These are phyloP conservation scores for Podaxis mareebaensis DNA, from an alignment of 768 basidiomycete genomes.

Conservation along the genomic window DNA sequence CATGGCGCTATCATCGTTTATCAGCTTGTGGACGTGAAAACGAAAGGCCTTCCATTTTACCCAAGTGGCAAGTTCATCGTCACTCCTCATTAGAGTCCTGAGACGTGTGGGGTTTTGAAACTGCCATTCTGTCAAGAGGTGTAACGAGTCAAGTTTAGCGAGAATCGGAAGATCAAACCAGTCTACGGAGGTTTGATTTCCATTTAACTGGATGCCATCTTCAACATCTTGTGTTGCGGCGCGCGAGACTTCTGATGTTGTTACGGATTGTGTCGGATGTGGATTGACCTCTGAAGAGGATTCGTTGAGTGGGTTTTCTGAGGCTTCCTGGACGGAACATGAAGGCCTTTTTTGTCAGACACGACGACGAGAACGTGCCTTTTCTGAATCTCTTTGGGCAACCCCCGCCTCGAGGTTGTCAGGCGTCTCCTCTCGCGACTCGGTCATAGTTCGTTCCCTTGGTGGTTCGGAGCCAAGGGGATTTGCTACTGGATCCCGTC, in stretches of 20 bases:
- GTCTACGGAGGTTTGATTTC: constrained; percentile 44
- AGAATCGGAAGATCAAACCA: constrained; percentile 76
- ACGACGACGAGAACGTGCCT: neutral
- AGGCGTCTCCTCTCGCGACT: constrained; percentile 19
- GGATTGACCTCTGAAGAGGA: neutral
- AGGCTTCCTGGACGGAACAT: constrained; percentile 1
- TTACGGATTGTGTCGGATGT: neutral
- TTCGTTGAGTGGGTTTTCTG: constrained; percentile 5
- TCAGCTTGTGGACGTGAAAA: constrained; percentile 10
- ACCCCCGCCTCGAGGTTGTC: neutral
- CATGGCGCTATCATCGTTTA: constrained; percentile 58
- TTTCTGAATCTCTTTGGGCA: constrained; percentile 10
- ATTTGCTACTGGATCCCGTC: constrained; percentile 68
- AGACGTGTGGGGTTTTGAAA: constrained; percentile 77
- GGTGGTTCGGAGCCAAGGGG: constrained; percentile 67
- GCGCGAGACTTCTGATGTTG: constrained; percentile 8
- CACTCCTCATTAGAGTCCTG: constrained; percentile 71
- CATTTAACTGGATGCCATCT: constrained; percentile 10
- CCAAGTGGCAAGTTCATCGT: constrained; percentile 79
- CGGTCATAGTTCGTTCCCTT: constrained; percentile 17
- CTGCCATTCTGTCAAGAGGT: constrained; percentile 81
- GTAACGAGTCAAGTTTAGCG: constrained; percentile 72
- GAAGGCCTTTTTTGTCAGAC: neutral
- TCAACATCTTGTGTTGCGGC: constrained; percentile 15
- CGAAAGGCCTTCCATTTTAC: constrained; percentile 40